Base-by-base conservation (phyloP, 2,329 filamentous ascomycete genomes). In the Penicillium brevicompactum region DNA sequence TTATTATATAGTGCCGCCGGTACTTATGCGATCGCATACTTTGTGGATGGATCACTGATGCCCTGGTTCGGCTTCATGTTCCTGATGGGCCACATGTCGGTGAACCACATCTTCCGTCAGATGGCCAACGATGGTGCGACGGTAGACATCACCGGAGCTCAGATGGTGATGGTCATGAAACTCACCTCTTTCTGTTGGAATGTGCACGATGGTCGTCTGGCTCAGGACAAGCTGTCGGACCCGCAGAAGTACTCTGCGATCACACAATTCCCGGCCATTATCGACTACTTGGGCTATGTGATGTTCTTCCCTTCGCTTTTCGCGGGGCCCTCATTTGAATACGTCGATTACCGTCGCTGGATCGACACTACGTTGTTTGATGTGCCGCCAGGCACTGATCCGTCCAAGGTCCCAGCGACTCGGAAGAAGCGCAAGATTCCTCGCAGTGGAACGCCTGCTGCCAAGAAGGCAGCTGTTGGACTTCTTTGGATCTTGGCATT, bases 111-210 rank as follows among this genome's bases (percentile, higher is more conserved):
- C 59, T 79, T 85, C 55, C 89, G 95, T 38, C 91, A 96, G 74
- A 84, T 87, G 38, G 78, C 83, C 38, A 81, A 89, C 64, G 82
- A 85, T 3, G 58, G 84, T 90, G 0, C 81, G 84, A 38, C 78
- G 1, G 81, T 96, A 56, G 94, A 99, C 72, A 92, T 99, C 64
- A 97, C 93, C 0, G 92, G 83, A 57, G 92, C 93, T 1, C 94
- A 99, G 74, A 99, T 99, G 94, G 94, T 99, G 32, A 78, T 97
- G 65, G 88, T 97, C 60, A 99, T 99, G 91, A 99, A 99, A 75
- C 85, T 99, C 34, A 91, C 87, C 21, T 90, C 93, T 5, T 99
- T 99, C 70, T 96, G 91, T 78, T 99, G 94, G 94, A 97, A 97
- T 70, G 88, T 97, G 8, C 92, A 94, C 67, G 94, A 99, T 72